These are phyloP conservation scores for Mallotus japonicus DNA, from an alignment of 441 rosid species.

Conservation along the genomic window DNA sequence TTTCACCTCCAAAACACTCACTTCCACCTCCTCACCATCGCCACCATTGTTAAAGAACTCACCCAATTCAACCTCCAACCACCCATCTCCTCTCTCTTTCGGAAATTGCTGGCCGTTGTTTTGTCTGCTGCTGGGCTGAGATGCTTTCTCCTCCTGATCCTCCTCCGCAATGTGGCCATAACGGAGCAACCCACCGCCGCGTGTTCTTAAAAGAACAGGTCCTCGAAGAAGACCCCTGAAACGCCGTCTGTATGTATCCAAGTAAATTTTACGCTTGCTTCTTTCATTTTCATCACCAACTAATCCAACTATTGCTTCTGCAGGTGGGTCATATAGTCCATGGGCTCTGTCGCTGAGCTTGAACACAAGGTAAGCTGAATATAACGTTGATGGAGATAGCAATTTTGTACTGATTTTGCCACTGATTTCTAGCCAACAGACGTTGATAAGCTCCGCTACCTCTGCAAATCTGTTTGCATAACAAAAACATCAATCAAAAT, in stretches of 20 bases:
- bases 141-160: background rate
- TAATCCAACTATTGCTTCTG: slow-evolving; percentile 39
- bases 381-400: slow-evolving; percentile 43
- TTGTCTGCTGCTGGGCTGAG: background rate
- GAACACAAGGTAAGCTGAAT: slow-evolving; percentile 36
- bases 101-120: background rate
- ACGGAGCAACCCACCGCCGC: background rate
- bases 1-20: slow-evolving; percentile 36
- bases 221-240: background rate
- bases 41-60: slow-evolving; percentile 20
- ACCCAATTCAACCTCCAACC: slow-evolving; percentile 55
- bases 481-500: background rate
- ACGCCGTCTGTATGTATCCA: slow-evolving; percentile 15
- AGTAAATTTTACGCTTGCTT: slow-evolving; percentile 14
- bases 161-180: background rate
- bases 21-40: slow-evolving; percentile 8
- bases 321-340: slow-evolving; percentile 41
- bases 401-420: slow-evolving; percentile 41
- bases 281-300: slow-evolving; percentile 36
- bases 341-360: background rate
- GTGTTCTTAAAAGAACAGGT: background rate
- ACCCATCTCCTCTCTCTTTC: slow-evolving; percentile 38
- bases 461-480: slow-evolving; percentile 43
- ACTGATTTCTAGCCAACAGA: slow-evolving; percentile 56
- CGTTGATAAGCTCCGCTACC: slow-evolving; percentile 51